Evolutionary conservation across 352 stramenopile species (phyloP).

Genomic region (Blastocystis hominis): DNA sequence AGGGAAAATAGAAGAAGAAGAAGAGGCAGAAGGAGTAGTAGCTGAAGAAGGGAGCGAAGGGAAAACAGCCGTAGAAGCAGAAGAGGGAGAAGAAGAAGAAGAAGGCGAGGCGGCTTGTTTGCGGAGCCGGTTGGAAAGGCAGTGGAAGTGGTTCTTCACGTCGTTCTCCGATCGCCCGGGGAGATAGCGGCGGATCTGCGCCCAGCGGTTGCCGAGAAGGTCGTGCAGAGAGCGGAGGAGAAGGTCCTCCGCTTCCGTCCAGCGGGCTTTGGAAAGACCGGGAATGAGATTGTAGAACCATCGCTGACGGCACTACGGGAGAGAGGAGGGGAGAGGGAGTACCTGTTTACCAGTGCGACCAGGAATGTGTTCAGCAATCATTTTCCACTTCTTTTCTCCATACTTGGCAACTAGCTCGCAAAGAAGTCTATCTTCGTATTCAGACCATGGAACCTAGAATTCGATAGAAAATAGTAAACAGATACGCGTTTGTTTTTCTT

Average conservation of each 20-base stretch:
- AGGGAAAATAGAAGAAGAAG: background rate
- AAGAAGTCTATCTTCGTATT: constrained; percentile 72
- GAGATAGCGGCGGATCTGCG: constrained; percentile 76
- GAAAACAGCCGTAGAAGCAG: background rate
- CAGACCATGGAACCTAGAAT: constrained; percentile 66
- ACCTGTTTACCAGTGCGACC: constrained; percentile 73
- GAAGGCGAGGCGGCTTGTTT: background rate
- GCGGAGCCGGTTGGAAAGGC: background rate
- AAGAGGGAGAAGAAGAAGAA: too few relatives aligned
- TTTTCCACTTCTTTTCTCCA: constrained; percentile 78
- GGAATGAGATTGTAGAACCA: constrained; percentile 68
- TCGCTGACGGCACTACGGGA: constrained; percentile 67
- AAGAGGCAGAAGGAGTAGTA: background rate
- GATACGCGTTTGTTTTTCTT: background rate
- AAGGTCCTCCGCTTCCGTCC: constrained; percentile 78
- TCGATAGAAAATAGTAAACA: background rate
- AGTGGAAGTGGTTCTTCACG: constrained; percentile 77
- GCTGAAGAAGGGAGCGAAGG: background rate
- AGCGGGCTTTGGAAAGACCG: constrained; percentile 75
- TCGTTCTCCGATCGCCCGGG: constrained; percentile 79
- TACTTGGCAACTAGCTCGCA: constrained; percentile 72
- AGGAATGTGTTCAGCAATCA: constrained; percentile 74
- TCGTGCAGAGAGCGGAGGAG: constrained; percentile 73
- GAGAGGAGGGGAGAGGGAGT: constrained; percentile 67
- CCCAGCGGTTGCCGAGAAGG: constrained; percentile 79